Evolutionary conservation across 495 filamentous ascomycete species (phyloP).

Genomic region (Penicillium chermesinum): DNA sequence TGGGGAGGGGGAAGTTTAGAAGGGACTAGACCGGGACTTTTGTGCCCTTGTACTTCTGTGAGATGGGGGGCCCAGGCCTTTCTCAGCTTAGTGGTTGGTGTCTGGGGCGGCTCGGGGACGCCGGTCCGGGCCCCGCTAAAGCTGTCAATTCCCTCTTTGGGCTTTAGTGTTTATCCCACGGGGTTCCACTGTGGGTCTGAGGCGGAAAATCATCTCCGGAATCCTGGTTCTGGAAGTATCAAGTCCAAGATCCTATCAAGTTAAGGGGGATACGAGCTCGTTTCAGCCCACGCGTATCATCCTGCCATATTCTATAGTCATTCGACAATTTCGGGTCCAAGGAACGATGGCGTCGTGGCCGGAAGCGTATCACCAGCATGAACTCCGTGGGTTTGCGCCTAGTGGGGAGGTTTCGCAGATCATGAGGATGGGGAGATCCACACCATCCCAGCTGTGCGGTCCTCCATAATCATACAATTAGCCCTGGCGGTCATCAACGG

Average conservation of each 20-base stretch:
- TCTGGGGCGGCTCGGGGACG: constrained; percentile 22
- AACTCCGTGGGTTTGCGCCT: neutral
- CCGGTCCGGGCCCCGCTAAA: constrained; percentile 23
- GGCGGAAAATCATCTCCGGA: neutral
- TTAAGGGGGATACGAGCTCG: too few species aligned
- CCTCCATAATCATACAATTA: neutral
- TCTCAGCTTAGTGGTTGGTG: neutral
- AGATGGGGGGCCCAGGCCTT: constrained; percentile 6
- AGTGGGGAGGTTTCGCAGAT: neutral
- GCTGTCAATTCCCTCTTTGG: constrained; percentile 25
- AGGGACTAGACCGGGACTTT: neutral
- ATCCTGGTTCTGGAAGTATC: neutral
- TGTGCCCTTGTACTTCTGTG: neutral
- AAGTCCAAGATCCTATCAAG: too few species aligned
- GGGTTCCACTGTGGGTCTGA: neutral
- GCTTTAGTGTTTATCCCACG: too few species aligned
- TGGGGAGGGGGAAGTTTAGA: neutral
- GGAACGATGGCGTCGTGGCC: neutral
- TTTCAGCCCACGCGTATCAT: neutral
- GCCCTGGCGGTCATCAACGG: neutral
- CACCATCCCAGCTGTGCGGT: neutral
- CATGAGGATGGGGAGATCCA: neutral
- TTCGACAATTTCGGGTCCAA: neutral
- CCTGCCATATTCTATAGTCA: neutral
- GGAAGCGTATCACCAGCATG: neutral